Conservation (phyloP, 1,139 yeast genomes). For the Taphrina deformans region DNA sequence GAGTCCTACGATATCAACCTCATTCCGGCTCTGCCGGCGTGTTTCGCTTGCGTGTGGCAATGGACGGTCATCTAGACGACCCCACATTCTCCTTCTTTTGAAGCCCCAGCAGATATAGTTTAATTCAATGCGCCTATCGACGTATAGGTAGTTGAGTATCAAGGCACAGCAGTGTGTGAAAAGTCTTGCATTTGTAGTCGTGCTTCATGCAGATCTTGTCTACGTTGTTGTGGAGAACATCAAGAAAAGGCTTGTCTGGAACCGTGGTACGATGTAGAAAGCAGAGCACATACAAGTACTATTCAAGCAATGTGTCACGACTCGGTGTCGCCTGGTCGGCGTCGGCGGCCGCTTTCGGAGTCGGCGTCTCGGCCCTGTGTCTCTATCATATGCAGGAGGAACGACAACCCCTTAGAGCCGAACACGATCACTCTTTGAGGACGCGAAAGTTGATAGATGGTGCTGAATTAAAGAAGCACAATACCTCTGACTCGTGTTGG, state of each 20-base stretch:
- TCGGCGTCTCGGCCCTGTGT: not conserved
- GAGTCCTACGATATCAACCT: not conserved
- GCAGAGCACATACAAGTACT: too few species aligned
- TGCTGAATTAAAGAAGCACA: conserved; percentile 57
- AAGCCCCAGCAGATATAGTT: not conserved
- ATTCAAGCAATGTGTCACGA: not conserved
- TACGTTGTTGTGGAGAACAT: too few species aligned
- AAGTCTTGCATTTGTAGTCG: not conserved
- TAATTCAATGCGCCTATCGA: not conserved
- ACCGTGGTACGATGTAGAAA: too few species aligned
- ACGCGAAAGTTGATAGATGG: conserved; percentile 9
- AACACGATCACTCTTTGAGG: not conserved
- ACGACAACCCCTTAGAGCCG: not conserved
- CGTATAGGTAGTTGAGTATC: not conserved
- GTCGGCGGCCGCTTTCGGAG: not conserved
- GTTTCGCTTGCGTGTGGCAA: too few species aligned
- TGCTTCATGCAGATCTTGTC: not conserved
- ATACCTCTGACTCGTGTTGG: conserved; percentile 69
- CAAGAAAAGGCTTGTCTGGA: too few species aligned
- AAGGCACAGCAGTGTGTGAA: too few species aligned
- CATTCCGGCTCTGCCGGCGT: not conserved
- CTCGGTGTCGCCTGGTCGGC: not conserved
- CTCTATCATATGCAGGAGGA: not conserved
- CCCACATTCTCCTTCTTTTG: not conserved
- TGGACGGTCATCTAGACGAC: too few species aligned